Conservation (phyloP, 371 early-diverging fungal genomes). For the Mortierella sp. region DNA sequence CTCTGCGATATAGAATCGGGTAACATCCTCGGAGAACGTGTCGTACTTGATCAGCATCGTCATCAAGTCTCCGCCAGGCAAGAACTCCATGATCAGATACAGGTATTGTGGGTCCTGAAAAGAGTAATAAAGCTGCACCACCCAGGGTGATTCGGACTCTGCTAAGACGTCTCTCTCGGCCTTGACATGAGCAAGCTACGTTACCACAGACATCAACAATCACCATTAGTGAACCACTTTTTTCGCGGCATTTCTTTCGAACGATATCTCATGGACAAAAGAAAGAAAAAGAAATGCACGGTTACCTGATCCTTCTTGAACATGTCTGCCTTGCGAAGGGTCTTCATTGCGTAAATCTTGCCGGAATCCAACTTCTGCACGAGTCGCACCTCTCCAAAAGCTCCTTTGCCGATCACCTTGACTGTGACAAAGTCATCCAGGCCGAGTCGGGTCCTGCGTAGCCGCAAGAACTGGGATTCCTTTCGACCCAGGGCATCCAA, state of each 20-base stretch:
- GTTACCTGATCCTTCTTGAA: constrained; percentile 94
- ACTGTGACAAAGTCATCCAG: constrained; percentile 96
- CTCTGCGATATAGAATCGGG: constrained; percentile 98
- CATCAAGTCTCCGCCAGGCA: constrained; percentile 99
- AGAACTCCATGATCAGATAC: constrained; percentile 98
- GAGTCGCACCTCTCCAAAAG: constrained; percentile 98
- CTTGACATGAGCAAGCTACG: constrained; percentile 91
- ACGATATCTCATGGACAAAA: background rate
- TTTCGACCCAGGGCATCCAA: constrained; percentile 81
- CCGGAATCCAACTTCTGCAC: constrained; percentile 97
- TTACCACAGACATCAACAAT: background rate
- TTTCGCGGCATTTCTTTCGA: too few relatives aligned
- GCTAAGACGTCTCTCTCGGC: constrained; percentile 98
- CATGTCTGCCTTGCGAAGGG: constrained; percentile 96
- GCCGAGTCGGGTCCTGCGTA: constrained; percentile 92
- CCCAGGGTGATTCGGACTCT: constrained; percentile 96
- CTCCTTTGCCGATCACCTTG: constrained; percentile 99
- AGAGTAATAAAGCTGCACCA: constrained; percentile 96
- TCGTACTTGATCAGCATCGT: constrained; percentile 98
- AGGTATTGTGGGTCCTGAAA: constrained; percentile 95
- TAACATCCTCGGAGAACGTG: constrained; percentile 95
- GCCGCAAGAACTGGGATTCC: constrained; percentile 93
- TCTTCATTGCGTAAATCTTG: constrained; percentile 99
- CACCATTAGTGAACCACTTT: too few relatives aligned
- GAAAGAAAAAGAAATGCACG: background rate